These are phyloP conservation scores for Inga oerstediana DNA, from an alignment of 306 rosid genomes.

Conservation along the genomic window DNA sequence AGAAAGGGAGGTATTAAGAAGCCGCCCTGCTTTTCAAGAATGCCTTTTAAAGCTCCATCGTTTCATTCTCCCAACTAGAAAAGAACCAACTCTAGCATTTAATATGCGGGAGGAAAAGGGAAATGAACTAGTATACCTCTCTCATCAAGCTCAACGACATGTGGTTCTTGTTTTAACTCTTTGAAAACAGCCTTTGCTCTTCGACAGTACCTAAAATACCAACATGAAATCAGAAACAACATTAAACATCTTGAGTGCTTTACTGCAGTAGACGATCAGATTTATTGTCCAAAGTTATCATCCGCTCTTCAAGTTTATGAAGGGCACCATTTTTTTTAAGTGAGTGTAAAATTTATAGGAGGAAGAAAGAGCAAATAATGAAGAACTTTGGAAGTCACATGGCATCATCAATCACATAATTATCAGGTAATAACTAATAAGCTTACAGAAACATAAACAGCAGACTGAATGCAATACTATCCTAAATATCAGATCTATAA, in stretches of 20 bases:
- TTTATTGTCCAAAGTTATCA: not conserved
- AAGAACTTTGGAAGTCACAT: not conserved
- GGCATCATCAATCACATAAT: not conserved
- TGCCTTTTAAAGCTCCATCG: conserved; percentile 16
- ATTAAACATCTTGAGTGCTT: not conserved
- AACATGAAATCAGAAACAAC: conserved; percentile 17
- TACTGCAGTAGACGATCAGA: not conserved
- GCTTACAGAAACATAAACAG: not conserved
- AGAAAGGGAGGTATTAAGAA: conserved; percentile 3
- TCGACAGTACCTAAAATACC: conserved; percentile 68
- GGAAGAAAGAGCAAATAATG: not conserved
- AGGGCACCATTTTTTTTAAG: not conserved
- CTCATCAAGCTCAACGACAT: conserved; percentile 89
- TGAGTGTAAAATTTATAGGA: not conserved
- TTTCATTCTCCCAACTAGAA: conserved; percentile 20
- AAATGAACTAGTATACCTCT: conserved; percentile 56
- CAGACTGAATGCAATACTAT: not conserved
- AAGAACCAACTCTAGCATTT: conserved; percentile 6
- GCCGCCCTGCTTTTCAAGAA: conserved; percentile 13
- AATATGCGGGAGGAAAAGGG: not conserved
- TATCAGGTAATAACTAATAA: not conserved
- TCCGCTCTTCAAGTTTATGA: not conserved
- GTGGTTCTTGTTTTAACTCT: conserved; percentile 70
- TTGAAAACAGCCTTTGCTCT: conserved; percentile 86
- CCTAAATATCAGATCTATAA: not conserved